Base-by-base conservation (phyloP, 192 early-diverging fungal species). In the Geranomyces michiganensis region DNA sequence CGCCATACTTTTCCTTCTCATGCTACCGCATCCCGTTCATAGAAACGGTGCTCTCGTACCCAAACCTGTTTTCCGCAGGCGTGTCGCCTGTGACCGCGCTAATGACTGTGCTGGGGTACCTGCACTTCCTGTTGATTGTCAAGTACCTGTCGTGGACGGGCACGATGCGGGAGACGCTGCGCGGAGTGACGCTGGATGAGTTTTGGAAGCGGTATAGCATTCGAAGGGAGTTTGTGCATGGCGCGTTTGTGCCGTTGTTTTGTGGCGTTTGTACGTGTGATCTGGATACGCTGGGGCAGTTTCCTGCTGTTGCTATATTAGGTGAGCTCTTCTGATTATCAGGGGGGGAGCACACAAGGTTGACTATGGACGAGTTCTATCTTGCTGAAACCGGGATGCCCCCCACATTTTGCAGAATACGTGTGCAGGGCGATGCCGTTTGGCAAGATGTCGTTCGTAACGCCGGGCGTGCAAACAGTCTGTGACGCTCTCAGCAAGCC, bases 401-500 rank as follows among this genome's bases (percentile, higher is more conserved):
- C n/a, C n/a, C n/a, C n/a, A n/a, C 31, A 27, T 27, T 14, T 15
- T 53, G 51, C 47, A 81, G 79, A 82, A 47, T 84, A 78, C 58
- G 70, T 70, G 26, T 76, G 74, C 12, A 51, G 69, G 10, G 70
- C 75, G 21, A 65, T 82, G 61, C 79, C 82, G 3, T 77, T 82
- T 47, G 80, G 78, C 10, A 69, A 68, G 36, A 82, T 84, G 80
- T 81, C 79, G 7, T 84, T 82, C 58, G 80, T 84, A 1, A 64
- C 77, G 24, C 65, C 67, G 22, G 76, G 79, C 30, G 78, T 79
- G 7, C 56, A 79, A 24, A 56, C 58, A 26, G 79, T 84, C 43
- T 79, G 79, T 73, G 53, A n/a, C 6, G 66, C 74, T 15, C 73
- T 84, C 5, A 41, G 68, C n/a, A 29, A 22, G 48, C 82, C 79